Evolutionary conservation across 768 basidiomycete species (phyloP).

Genomic region (Gautieria morchelliformis): DNA sequence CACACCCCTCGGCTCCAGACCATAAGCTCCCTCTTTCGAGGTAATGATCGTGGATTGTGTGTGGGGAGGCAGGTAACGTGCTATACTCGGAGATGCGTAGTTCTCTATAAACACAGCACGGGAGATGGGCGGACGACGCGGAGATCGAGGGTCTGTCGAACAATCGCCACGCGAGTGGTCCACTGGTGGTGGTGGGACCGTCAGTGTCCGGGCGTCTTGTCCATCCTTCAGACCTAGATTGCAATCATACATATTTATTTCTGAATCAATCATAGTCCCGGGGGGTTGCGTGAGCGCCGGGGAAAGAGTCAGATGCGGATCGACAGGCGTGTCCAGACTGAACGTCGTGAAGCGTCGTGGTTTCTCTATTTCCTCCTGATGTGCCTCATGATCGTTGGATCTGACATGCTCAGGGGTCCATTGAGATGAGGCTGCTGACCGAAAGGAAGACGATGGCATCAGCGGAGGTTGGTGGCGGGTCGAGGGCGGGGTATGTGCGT

Average conservation of each 20-base stretch:
- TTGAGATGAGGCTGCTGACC: neutral
- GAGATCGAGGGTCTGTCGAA: neutral
- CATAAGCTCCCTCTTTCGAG: neutral
- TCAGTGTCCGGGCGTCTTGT: neutral
- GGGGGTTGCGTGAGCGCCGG: neutral
- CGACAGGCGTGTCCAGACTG: neutral
- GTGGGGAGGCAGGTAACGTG: neutral
- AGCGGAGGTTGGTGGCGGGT: neutral
- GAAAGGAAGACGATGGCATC: neutral
- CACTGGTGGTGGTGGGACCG: neutral
- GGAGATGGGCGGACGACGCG: neutral
- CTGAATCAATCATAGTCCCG: neutral
- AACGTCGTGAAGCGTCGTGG: neutral
- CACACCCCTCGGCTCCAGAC: neutral
- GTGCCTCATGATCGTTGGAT: neutral
- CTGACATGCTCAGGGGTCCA: neutral
- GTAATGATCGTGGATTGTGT: neutral
- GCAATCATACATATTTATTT: neutral
- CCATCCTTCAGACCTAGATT: neutral
- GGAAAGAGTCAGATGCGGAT: neutral
- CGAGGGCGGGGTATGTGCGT: neutral
- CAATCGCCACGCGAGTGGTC: neutral
- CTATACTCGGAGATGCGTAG: neutral
- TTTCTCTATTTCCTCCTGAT: neutral
- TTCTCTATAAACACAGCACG: neutral